Conservation (phyloP, 345 rosid genomes). For the Microthlaspi erraticum region DNA sequence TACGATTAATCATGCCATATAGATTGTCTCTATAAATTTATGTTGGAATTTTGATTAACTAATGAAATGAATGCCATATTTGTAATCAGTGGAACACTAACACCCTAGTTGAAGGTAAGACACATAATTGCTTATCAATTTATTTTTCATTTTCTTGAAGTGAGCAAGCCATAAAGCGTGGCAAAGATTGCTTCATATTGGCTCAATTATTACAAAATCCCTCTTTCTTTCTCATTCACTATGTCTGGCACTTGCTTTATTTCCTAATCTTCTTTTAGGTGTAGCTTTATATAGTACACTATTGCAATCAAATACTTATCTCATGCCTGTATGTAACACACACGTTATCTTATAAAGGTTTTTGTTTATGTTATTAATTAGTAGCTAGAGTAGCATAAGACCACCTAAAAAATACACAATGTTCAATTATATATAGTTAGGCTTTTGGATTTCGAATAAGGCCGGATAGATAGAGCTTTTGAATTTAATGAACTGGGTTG, state of each 20-base stretch:
- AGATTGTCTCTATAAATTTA: not conserved
- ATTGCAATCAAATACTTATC: slow-evolving; percentile 7
- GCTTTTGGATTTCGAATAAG: too few relatives aligned
- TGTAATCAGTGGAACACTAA: not conserved
- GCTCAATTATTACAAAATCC: slow-evolving; percentile 41
- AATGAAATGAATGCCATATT: not conserved
- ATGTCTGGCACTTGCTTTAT: slow-evolving; percentile 33
- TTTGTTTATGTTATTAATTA: not conserved
- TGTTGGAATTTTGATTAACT: not conserved
- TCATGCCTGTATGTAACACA: slow-evolving; percentile 10
- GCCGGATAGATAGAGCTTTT: not conserved
- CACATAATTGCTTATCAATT: not conserved
- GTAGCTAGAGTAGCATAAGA: not conserved
- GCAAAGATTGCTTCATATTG: slow-evolving; percentile 17
- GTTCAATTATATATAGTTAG: too few relatives aligned
- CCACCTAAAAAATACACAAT: too few relatives aligned
- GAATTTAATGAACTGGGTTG: slow-evolving; percentile 4
- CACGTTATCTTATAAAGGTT: slow-evolving; percentile 9
- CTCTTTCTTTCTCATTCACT: slow-evolving; percentile 24
- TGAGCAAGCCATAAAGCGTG: slow-evolving; percentile 7
- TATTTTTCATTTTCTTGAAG: not conserved
- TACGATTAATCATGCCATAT: not conserved
- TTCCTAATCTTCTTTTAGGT: slow-evolving; percentile 38
- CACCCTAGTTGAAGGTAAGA: slow-evolving; percentile 15
- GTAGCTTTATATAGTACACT: slow-evolving; percentile 34